These are phyloP conservation scores for Suillus occidentalis DNA, from an alignment of 768 basidiomycete species.

Conservation along the genomic window DNA sequence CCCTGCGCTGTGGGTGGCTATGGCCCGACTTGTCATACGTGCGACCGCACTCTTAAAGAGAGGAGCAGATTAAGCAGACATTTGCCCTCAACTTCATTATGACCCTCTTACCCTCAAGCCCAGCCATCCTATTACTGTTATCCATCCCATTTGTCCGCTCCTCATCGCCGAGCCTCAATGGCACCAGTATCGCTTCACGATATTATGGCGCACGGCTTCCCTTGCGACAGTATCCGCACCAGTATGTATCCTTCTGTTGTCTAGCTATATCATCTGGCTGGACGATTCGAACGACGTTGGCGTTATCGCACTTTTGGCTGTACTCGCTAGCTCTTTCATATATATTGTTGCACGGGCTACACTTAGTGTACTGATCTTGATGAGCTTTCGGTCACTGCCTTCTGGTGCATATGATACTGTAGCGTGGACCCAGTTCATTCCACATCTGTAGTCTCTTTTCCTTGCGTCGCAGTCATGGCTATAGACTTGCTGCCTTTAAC, in stretches of 20 bases:
- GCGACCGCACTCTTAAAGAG: background rate
- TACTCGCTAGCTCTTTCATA: background rate
- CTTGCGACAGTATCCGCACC: slow-evolving; percentile 11
- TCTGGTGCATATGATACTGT: slow-evolving; percentile 13
- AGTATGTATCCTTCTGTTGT: background rate
- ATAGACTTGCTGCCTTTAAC: background rate
- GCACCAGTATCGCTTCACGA: background rate
- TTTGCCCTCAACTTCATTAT: background rate
- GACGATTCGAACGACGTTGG: background rate
- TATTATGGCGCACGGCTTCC: slow-evolving; percentile 24
- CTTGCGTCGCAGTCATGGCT: too few species aligned
- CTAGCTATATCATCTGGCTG: background rate
- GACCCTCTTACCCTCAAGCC: background rate
- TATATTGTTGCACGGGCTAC: slow-evolving; percentile 16
- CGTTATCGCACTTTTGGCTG: background rate
- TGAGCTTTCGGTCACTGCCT: slow-evolving; percentile 12
- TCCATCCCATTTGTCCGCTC: background rate
- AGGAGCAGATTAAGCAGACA: background rate
- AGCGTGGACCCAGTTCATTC: slow-evolving; percentile 18
- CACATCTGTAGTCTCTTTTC: background rate
- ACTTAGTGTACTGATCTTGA: slow-evolving; percentile 14
- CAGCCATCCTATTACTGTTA: background rate
- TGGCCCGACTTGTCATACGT: background rate
- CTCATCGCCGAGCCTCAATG: background rate
- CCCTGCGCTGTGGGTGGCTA: too few species aligned